Evolutionary conservation across 352 stramenopile species (phyloP), one percentile per base, ranked within the genome.

Genomic region (Globisporangium emineosum): DNA sequence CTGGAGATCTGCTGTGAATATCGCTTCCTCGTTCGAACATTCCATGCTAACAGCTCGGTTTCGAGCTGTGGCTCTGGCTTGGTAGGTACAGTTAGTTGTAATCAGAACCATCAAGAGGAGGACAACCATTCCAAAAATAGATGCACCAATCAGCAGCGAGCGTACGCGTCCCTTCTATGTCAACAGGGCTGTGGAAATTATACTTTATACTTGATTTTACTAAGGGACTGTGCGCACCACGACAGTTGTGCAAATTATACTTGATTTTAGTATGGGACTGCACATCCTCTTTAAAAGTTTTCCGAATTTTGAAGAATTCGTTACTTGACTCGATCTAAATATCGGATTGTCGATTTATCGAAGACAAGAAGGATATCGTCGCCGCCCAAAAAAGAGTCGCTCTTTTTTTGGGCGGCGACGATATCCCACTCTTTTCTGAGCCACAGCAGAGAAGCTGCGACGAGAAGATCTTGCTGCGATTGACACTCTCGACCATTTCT

Each of bases 371-470:
- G n/a, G n/a, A n/a, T n/a, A n/a, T n/a, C n/a, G n/a, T n/a, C n/a
- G n/a, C n/a, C n/a, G 29, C 29, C 2, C 29, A 32, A 5, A 32
- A 32, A 53, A 53, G 15, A 32, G 47, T 29, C n/a, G n/a, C n/a
- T n/a, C n/a, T n/a, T n/a, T n/a, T n/a, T n/a, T n/a, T n/a, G n/a
- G n/a, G n/a, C n/a, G n/a, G n/a, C n/a, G n/a, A n/a, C n/a, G n/a
- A n/a, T n/a, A n/a, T n/a, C n/a, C n/a, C n/a, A n/a, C n/a, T n/a
- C 27, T 55, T 55, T 57, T 57, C 51, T 57, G 51, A 37, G 51
- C 51, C 27, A 15, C 6, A 17, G 50, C 50, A 12, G 25, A 23
- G 19, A 57, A 57, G 21, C 47, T 19, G 47, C 47, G 47, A 29
- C 47, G 23, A 53, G 40, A 47, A 47, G 47, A 53, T 57, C 40